phyloP scores from a whole-genome alignment of 2,329 filamentous ascomycete genomes.

The Ceratocystiopsis minuta region DNA sequence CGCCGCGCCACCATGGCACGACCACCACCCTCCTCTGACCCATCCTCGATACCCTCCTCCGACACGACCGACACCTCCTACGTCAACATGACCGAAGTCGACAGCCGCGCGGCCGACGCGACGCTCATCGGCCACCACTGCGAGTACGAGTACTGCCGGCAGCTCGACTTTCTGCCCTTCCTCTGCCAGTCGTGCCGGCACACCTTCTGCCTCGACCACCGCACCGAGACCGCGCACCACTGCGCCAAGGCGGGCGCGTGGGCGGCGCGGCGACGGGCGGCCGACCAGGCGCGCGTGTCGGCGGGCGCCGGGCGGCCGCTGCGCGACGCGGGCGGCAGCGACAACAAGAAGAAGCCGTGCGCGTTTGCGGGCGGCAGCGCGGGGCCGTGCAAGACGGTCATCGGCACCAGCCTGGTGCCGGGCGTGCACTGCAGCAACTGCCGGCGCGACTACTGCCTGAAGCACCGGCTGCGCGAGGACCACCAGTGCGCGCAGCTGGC shows the following conservation, averaged over 20 bases:
- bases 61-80: slow-evolving; percentile 31
- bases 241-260: slow-evolving; percentile 43
- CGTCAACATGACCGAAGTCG: slow-evolving; percentile 50
- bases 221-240: slow-evolving; percentile 65
- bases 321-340: slow-evolving; percentile 29
- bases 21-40: slow-evolving; percentile 19
- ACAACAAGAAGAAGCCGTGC: slow-evolving; percentile 41
- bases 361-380: slow-evolving; percentile 25
- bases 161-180: slow-evolving; percentile 93
- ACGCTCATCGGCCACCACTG: slow-evolving; percentile 81
- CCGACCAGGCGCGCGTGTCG: slow-evolving; percentile 33
- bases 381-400: slow-evolving; percentile 44
- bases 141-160: slow-evolving; percentile 77
- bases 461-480: slow-evolving; percentile 59
- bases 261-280: slow-evolving; percentile 37
- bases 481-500: slow-evolving; percentile 68
- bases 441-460: slow-evolving; percentile 58
- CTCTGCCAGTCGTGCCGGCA: slow-evolving; percentile 72
- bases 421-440: slow-evolving; percentile 56
- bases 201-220: slow-evolving; percentile 88
- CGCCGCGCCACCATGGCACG: slow-evolving; percentile 22
- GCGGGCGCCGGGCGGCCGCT: slow-evolving; percentile 36
- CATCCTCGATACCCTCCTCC: slow-evolving; percentile 19
- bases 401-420: slow-evolving; percentile 49
- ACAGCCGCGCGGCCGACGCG: slow-evolving; percentile 32